These are phyloP conservation scores for Penicillium macrosclerotiorum DNA, from an alignment of 495 filamentous ascomycete genomes.

Conservation along the genomic window DNA sequence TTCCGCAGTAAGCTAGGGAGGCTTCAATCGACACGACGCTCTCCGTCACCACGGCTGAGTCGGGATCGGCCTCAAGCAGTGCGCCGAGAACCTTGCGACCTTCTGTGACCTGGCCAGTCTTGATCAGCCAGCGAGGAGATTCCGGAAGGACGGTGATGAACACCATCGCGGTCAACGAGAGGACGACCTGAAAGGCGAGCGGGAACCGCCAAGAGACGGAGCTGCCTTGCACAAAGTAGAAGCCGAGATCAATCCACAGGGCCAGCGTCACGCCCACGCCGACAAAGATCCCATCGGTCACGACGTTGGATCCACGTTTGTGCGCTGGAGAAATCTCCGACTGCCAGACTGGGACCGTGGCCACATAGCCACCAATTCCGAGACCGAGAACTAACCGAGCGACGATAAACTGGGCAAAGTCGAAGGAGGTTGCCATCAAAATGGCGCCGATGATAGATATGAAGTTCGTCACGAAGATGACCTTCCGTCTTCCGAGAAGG, in stretches of 20 bases:
- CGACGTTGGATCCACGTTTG: conserved; percentile 34
- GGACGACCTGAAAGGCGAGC: conserved; percentile 44
- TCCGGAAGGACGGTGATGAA: conserved; percentile 33
- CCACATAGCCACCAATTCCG: conserved; percentile 36
- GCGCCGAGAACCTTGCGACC: conserved; percentile 43
- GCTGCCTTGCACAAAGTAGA: conserved; percentile 11
- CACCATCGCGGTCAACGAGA: conserved; percentile 42
- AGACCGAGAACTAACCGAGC: conserved; percentile 38
- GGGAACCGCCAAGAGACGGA: conserved; percentile 43
- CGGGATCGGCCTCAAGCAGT: conserved; percentile 25
- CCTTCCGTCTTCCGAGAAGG: conserved; percentile 46
- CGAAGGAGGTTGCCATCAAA: conserved; percentile 47
- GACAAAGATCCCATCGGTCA: conserved; percentile 36
- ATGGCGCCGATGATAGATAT: conserved; percentile 52
- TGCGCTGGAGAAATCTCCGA: conserved; percentile 33
- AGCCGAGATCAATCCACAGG: conserved; percentile 10
- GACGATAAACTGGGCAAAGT: conserved; percentile 41
- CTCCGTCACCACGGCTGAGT: conserved; percentile 23
- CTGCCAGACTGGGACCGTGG: conserved; percentile 43
- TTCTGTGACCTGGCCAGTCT: conserved; percentile 23
- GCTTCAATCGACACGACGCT: conserved; percentile 41
- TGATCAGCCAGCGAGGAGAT: conserved; percentile 39
- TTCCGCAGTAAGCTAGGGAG: conserved; percentile 35
- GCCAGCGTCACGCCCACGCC: conserved; percentile 22
- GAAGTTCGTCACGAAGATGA: conserved; percentile 42